Evolutionary conservation across 495 filamentous ascomycete genomes (phyloP), one percentile per base, ranked within the genome.

Genomic region (Xylaria sp.): DNA sequence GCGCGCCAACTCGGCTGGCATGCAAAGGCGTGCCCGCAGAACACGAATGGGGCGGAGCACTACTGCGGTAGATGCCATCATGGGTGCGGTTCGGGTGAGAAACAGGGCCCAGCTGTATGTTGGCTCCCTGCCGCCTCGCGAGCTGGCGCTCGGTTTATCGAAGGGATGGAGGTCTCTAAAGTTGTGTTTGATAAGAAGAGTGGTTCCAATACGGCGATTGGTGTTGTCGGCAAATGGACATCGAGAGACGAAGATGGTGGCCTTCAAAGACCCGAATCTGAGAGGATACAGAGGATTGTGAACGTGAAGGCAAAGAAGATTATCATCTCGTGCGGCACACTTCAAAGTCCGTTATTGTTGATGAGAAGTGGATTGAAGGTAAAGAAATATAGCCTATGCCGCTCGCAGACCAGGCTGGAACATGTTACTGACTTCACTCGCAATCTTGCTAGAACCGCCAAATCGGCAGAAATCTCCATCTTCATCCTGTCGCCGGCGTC

Each of bases 291-390:
- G 52, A 85, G 90, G 21, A 81, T 89, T 72, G 84, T 97, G 19
- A 83, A 89, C 50, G 86, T 97, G 61, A 92, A 88, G 73, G 93
- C 95, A 0, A 94, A 93, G 83, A 92, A 90, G 73, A 93, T 97
- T 0, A 87, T 98, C 29, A 80, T 97, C 14, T 91, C 92, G 2
- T 85, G 85, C 50, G 94, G 95, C 8, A 87, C 89, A 1, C 80
- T 98, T 59, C 86, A 93, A 66, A 92, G 89, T 67, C 95, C 95
- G 4, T 78, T 96, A 1, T 76, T 98, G 7, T 82, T 97, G 50
- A 80, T 90, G 72, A 91, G 90, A 37, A 95, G 92, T 68, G 92
- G 93, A 29, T 67, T 89, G 21, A 84, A 82, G 74, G 87, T 87
- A 76, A 55, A 29, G 9, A 17, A 41, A 29, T 1, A 4, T 14